Evolutionary conservation across 176 grass and related monocot species (phyloP).

Genomic region (Lolium multiflorum): DNA sequence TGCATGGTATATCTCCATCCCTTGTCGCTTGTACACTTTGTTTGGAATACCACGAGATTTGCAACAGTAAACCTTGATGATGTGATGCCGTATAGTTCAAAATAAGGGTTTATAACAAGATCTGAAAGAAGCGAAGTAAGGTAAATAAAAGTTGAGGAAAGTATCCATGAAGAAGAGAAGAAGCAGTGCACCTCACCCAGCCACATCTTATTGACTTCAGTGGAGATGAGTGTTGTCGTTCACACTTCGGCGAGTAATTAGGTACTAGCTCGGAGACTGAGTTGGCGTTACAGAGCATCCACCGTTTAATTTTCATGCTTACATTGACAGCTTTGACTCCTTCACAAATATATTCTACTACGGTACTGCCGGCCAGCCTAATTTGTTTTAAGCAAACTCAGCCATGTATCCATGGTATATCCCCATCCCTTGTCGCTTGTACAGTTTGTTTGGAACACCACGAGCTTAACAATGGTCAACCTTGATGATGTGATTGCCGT

Average conservation of each 20-base stretch:
- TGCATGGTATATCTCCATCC: not conserved
- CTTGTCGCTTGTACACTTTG: not conserved
- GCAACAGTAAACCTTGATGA: not conserved
- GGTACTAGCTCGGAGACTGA: not conserved
- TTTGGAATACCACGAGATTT: not conserved
- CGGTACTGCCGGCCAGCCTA: not conserved
- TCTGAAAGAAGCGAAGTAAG: not conserved
- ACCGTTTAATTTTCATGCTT: not conserved
- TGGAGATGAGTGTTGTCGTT: constrained; percentile 5
- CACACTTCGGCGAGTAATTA: not conserved
- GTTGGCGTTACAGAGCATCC: not conserved
- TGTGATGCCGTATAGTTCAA: not conserved
- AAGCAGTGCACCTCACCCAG: not conserved
- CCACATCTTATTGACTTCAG: not conserved
- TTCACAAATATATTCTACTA: not conserved
- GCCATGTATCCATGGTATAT: not conserved
- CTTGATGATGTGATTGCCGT: not conserved
- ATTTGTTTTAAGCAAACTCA: not conserved
- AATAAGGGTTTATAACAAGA: not conserved
- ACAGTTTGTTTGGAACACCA: not conserved
- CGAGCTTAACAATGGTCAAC: not conserved
- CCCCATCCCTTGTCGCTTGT: not conserved
- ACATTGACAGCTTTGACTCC: not conserved
- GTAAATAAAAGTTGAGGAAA: not conserved
- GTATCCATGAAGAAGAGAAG: not conserved